Percentiles rank a stretch among this genome's conserved stretches.
phyloP scores from a whole-genome alignment of 2,329 filamentous ascomycete species.

The Colletotrichum sp. region DNA sequence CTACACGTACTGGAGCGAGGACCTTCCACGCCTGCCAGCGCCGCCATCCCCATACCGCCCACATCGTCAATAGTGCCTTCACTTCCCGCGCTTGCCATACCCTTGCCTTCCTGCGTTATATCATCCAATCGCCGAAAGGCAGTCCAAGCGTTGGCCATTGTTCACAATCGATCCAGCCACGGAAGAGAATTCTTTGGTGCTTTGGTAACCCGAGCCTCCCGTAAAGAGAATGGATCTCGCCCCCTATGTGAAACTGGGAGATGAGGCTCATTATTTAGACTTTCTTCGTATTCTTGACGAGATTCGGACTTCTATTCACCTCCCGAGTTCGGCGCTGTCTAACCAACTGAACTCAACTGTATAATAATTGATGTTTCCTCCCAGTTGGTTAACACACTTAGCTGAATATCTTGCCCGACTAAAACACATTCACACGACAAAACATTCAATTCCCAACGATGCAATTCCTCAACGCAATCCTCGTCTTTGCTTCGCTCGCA shows the following conservation, averaged over 20 bases:
- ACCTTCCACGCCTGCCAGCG: neutral
- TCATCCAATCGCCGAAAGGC: neutral
- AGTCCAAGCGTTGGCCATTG: neutral
- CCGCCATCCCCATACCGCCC: too few relatives aligned
- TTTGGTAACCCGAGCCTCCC: neutral
- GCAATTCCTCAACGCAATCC: neutral
- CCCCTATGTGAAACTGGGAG: neutral
- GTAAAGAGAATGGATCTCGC: neutral
- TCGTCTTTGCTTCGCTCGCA: neutral
- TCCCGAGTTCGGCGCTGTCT: neutral
- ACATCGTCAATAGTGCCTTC: too few relatives aligned
- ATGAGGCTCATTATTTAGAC: neutral
- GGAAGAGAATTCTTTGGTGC: fast-evolving
- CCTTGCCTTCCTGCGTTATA: too few relatives aligned
- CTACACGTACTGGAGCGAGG: neutral
- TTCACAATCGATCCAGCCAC: fast-evolving
- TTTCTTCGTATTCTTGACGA: neutral
- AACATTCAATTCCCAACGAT: neutral
- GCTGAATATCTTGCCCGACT: fast-evolving
- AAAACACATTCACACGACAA: neutral
- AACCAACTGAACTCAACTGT: neutral
- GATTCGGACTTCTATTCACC: neutral
- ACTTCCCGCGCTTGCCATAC: too few relatives aligned
- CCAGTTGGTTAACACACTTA: fast-evolving
- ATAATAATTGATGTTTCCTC: fast-evolving